These are phyloP conservation scores for Hamigera avellanea DNA, from an alignment of 495 filamentous ascomycete species.

Conservation along the genomic window DNA sequence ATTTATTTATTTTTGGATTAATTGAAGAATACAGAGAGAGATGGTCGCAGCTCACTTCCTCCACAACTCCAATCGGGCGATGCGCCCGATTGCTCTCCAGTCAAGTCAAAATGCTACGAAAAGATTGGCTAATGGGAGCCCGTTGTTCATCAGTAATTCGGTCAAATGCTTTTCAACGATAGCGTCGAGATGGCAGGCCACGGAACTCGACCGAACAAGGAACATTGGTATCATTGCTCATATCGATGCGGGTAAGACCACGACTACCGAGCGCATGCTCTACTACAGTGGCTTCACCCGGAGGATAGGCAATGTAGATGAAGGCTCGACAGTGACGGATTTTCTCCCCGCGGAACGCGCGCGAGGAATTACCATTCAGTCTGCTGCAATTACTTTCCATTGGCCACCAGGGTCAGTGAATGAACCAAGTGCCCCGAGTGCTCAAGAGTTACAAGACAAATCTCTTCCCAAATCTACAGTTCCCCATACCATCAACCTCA, in stretches of 20 bases:
- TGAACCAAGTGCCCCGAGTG: slow-evolving; percentile 3
- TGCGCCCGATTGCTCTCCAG: slow-evolving; percentile 10
- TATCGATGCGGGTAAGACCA: slow-evolving; percentile 98
- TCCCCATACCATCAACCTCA: slow-evolving; percentile 75
- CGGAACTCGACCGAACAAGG: slow-evolving; percentile 48
- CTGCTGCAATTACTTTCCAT: slow-evolving; percentile 87
- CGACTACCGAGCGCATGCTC: slow-evolving; percentile 98
- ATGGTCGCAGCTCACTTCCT: slow-evolving; percentile 28
- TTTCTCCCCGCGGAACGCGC: slow-evolving; percentile 91
- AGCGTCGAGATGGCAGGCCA: slow-evolving; percentile 11
- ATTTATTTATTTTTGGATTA: no score
- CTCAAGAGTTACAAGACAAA: slow-evolving; percentile 11
- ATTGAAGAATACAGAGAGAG: no score
- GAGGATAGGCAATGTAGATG: slow-evolving; percentile 90
- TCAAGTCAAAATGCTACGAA: slow-evolving; percentile 1
- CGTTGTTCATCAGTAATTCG: neutral
- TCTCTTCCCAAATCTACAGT: slow-evolving; percentile 22
- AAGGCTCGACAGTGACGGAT: slow-evolving; percentile 95
- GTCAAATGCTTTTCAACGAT: slow-evolving; percentile 17
- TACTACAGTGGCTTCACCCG: slow-evolving; percentile 89
- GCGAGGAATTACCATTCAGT: slow-evolving; percentile 95
- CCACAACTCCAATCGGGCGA: slow-evolving; percentile 19
- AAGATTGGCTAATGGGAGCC: slow-evolving; percentile 1
- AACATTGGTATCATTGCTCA: slow-evolving; percentile 99
- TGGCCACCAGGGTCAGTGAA: slow-evolving; percentile 53